Evolutionary conservation across 495 filamentous ascomycete genomes (phyloP), one percentile per base, ranked within the genome.

Genomic region (Aspergillus hancockii): DNA sequence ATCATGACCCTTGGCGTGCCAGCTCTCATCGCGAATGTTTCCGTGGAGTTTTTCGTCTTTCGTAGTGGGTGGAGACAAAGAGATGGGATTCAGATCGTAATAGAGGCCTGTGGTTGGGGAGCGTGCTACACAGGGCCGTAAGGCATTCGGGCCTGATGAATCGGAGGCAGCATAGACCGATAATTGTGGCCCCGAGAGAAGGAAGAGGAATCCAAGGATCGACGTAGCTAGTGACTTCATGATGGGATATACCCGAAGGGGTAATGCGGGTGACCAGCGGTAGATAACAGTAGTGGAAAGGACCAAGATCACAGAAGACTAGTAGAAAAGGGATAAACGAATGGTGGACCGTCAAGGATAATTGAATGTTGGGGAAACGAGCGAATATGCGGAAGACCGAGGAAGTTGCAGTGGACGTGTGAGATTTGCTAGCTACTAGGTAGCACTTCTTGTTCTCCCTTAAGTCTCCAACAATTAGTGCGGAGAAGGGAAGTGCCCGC

Each of bases 11-110:
- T 80, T 85, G 9, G 90, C 89, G 47, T 86, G 77, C 86, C 93
- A 97, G 79, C 92, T 92, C 40, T 85, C 76, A n/a, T 79, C 77
- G 60, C 85, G 78, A 63, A 84, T 75, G 68, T 88, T 75, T 66
- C 85, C 83, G 51, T 82, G 75, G 34, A 77, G 62, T 62, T 85
- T 88, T 57, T 83, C 79, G 43, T 80, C 82, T 34, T 86, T 79
- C 77, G 60, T 55, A 67, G 59, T 9, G 23, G 83, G 77, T 18
- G 85, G 80, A 8, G 71, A 66, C 40, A 89, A 79, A 16, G 82
- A 83, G 59, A 98, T 85, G 9, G 88, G 82, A 63, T 87, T 88
- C 52, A 99, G 80, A 68, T 99, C 94, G 76, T 91, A 98, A 83
- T 92, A 98, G 54, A 89, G 78, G 49, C 91, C 92, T 50, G 79